Base-by-base conservation (phyloP, 2,329 filamentous ascomycete species). In the Nothophaeocryptopus gaeumannii region DNA sequence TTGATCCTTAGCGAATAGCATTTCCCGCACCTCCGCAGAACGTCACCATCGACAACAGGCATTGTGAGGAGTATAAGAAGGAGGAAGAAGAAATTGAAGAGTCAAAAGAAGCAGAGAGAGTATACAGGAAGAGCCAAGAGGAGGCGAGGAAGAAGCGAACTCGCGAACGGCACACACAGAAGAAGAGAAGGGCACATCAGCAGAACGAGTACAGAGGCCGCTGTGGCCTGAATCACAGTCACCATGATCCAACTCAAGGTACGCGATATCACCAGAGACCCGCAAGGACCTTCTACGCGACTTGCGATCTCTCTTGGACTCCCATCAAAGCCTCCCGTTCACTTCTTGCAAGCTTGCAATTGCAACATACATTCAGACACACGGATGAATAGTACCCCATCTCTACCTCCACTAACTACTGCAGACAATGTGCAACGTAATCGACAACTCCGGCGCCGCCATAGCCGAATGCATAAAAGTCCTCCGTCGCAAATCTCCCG, bases 371-470 rank as follows among this genome's bases (percentile, higher is more conserved):
- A 16, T 8, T 30, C 39, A 7, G 20, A 20, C 31, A 9, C 14
- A 11, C 16, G 36, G 4, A 47, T 26, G 20, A 26, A 26, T 7
- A n/a, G n/a, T n/a, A n/a, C n/a, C n/a, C 34, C 26, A 37, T 31
- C 26, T 36, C 35, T 34, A 46, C 36, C 33, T 14, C 36, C 8
- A 32, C 10, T 26, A 26, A 26, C 20, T 4, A 4, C 20, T 26
- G 29, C 62, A 96, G 93, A 88, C 91, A 70, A 89, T 99, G 83
- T 82, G 99, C 65, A 96, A 93, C 76, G 97, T 93, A 85, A 97
- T 99, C 83, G 93, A 99, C 85, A 99, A 96, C 79, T 97, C 93
- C 59, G 93, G 93, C 70, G 93, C 93, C 62, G 91, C 93, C 64
- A 80, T 99, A 61, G 93, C 97, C 74, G 93, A 99, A 77, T 99